Base-by-base conservation (phyloP, 2,329 filamentous ascomycete genomes). In the Aurifilum marmelostoma region DNA sequence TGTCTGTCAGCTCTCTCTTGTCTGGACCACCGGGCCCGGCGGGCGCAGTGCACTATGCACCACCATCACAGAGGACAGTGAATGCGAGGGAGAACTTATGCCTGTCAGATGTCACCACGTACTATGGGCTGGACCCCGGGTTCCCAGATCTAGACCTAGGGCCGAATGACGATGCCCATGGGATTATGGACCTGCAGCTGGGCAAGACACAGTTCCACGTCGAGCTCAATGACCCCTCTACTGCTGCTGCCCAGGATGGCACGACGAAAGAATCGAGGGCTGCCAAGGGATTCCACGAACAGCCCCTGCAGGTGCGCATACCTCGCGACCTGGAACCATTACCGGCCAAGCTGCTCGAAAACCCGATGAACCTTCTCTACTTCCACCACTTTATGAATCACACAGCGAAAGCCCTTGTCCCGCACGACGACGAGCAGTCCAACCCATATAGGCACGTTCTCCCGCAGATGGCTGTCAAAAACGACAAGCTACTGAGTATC, bases 331-430 rank as follows among this genome's bases (percentile, higher is more conserved):
- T 86, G 12, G 82, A 84, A 65, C 83, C 83, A 3, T 76, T 87
- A 56, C 84, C 84, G 6, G 71, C 74, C 14, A 84, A 82, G 78
- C 80, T 94, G 39, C 79, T 86, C 58, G 87, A 91, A 50, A 94
- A 93, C 73, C 91, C 89, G 1, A 95, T 95, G 87, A 95, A 96
- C 75, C 79, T 96, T 71, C 84, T 96, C 73, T 86, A 86, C 73
- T 86, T 86, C 78, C 84, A 87, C 73, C 86, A 88, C 74, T 88
- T 96, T 75, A 83, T 96, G 69, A 92, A 94, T 74, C 91, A 96
- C 77, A 96, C 92, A 3, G 92, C 92, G 9, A 87, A 88, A 78
- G 80, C 83, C 43, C 79, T 84, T 52, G 82, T 83, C 32, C 81
- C 86, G 66, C 82, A 88, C 73, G 82, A 88, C 75, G 82, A 84